Base-by-base conservation (phyloP, 768 basidiomycete species). In the Leccinum obscurum region DNA sequence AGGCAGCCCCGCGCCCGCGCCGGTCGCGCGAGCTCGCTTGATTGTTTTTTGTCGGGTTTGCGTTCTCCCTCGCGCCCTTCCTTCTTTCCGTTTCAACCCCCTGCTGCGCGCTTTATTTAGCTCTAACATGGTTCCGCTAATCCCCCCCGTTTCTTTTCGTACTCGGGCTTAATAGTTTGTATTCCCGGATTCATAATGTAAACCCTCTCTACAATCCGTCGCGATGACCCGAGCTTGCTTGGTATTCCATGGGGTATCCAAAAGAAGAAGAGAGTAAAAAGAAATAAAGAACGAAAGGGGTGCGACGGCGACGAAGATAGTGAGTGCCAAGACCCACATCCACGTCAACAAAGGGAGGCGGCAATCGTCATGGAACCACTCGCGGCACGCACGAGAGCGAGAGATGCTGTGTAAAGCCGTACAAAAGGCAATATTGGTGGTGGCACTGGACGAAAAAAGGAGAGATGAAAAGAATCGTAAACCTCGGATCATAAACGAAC, bases 1-100 rank as follows among this genome's bases (percentile, higher is more conserved):
- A 76, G 28, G 66, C 78, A 0, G 66, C 37, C 6, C 74, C 75
- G 37, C 84, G 85, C 20, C 74, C 77, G 8, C 77, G 78, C 44
- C 77, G 79, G 22, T 81, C 80, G 4, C 75, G 78, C 49, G 81
- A 82, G 44, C 55, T 69, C 28, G 13, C 51, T 28, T 62, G 52
- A 62, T 15, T 5, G 32, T 46, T 46, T 15, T 37, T 1, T 3
- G n/a, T 46, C 20, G n/a, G 39, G n/a, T 20, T 10, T 44, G n/a
- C n/a, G n/a, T 35, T 13, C 49, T 20, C 24, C 48, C 6, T 13
- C 48, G 9, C n/a, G 22, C 24, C 10, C 20, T 13, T 22, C 6
- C 11, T 48, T 24, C 20, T 48, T 32, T 32, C 32, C 10, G 32
- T 32, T 32, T 26, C 39, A 17, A 26, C 28, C 28, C 28, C 20